phyloP scores from a whole-genome alignment of 2,329 filamentous ascomycete species.

The Aspergillus quadrilineatus region DNA sequence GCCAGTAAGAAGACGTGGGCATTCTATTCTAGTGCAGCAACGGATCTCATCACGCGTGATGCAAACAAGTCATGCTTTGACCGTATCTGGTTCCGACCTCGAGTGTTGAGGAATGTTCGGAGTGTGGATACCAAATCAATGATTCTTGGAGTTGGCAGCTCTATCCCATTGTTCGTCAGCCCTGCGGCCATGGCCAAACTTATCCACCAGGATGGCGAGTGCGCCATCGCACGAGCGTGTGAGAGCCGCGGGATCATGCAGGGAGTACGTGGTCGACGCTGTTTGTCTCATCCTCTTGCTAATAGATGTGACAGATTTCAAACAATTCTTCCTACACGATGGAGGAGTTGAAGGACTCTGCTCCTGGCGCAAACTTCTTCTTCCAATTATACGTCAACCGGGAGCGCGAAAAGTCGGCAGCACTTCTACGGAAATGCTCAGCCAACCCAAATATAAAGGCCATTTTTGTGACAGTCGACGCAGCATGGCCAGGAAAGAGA shows the following conservation, averaged over 20 bases:
- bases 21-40: conserved; percentile 66
- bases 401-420: conserved; percentile 50
- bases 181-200: conserved; percentile 65
- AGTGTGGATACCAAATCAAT: conserved; percentile 51
- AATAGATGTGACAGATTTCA: conserved; percentile 45
- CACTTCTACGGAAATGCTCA: conserved; percentile 45
- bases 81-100: conserved; percentile 59
- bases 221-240: conserved; percentile 56
- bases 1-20: conserved; percentile 66
- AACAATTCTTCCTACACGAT: conserved; percentile 62
- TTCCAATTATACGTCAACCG: conserved; percentile 59
- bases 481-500: conserved; percentile 55
- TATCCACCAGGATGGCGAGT: conserved; percentile 65
- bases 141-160: conserved; percentile 55
- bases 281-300: neutral
- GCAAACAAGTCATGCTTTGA: conserved; percentile 57
- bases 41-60: conserved; percentile 58
- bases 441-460: conserved; percentile 44
- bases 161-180: conserved; percentile 62
- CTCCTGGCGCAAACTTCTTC: conserved; percentile 47
- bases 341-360: conserved; percentile 52
- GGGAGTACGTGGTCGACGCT: conserved; percentile 40
- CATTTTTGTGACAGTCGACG: conserved; percentile 57
- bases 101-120: conserved; percentile 58
- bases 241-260: conserved; percentile 55